A percentile compares a stretch with the other conserved stretches of the same genome.
These are phyloP conservation scores for Hippophae rhamnoides DNA, from an alignment of 306 rosid genomes.

Conservation along the genomic window DNA sequence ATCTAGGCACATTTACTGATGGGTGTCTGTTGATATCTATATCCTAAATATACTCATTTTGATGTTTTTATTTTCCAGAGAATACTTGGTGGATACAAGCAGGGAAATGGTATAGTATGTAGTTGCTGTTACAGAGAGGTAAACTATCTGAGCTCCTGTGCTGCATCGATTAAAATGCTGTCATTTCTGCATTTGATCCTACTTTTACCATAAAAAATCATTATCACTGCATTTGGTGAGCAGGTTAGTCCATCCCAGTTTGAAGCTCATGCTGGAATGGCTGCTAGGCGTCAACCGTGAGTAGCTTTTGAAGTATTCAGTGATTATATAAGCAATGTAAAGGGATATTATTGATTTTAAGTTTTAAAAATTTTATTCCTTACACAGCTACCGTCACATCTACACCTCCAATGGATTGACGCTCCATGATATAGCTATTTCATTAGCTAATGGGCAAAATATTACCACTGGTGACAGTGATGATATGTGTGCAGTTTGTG, in stretches of 20 bases:
- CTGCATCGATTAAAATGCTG: constrained; percentile 7
- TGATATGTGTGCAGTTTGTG: constrained; percentile 96
- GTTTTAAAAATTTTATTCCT: constrained; percentile 2
- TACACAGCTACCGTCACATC: constrained; percentile 91
- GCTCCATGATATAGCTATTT: constrained; percentile 92
- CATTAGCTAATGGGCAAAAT: constrained; percentile 89
- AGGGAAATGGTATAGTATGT: constrained; percentile 86
- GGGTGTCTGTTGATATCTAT: too few relatives aligned
- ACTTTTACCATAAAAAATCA: constrained; percentile 1
- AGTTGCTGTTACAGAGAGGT: constrained; percentile 83
- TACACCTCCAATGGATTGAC: constrained; percentile 89
- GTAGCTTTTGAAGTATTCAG: constrained; percentile 28
- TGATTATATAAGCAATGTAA: constrained; percentile 11
- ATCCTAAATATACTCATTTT: constrained; percentile 8
- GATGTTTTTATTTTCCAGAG: constrained; percentile 34
- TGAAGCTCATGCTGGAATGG: constrained; percentile 99
- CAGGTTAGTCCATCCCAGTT: constrained; percentile 99
- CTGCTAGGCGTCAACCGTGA: constrained; percentile 99
- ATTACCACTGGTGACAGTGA: constrained; percentile 88
- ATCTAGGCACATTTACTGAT: too few relatives aligned
- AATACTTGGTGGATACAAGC: constrained; percentile 92
- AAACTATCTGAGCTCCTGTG: constrained; percentile 10
- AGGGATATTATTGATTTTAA: constrained; percentile 14
- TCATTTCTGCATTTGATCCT: constrained; percentile 1
- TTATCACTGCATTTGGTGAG: constrained; percentile 19